Evolutionary conservation across 306 rosid genomes (phyloP).

Genomic region (Lithocarpus polystachyus): DNA sequence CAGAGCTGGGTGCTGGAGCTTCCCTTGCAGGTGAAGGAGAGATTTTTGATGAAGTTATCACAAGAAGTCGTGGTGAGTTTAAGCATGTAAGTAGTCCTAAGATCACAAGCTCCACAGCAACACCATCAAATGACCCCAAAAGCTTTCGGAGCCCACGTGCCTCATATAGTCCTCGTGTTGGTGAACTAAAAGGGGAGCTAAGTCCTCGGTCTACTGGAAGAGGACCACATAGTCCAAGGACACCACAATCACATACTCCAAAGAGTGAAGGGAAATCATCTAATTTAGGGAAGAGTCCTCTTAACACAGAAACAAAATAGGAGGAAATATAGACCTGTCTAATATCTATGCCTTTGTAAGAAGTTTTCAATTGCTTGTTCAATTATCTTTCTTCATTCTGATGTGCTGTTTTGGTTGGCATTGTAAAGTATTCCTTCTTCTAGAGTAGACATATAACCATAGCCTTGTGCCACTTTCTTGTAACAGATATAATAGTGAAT

Average conservation of each 20-base stretch:
- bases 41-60: conserved; percentile 76
- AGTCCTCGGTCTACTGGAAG: conserved; percentile 69
- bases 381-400: conserved; percentile 22
- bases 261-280: conserved; percentile 42
- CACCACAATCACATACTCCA: conserved; percentile 9
- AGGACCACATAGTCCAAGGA: conserved; percentile 57
- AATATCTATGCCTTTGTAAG: conserved; percentile 8
- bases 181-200: conserved; percentile 51
- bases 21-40: conserved; percentile 65
- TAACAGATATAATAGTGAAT: conserved; percentile 18
- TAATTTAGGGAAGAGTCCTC: conserved; percentile 68
- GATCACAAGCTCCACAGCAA: conserved; percentile 73
- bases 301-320: conserved; percentile 40
- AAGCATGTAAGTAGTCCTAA: conserved; percentile 77
- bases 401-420: conserved; percentile 25
- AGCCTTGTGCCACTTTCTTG: conserved; percentile 23
- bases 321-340: conserved; percentile 11
- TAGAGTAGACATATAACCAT: conserved; percentile 19
- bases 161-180: conserved; percentile 53
- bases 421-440: conserved; percentile 30
- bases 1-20: conserved; percentile 67
- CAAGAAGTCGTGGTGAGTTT: conserved; percentile 95
- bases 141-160: conserved; percentile 51
- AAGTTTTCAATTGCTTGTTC: conserved; percentile 24
- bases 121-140: conserved; percentile 48